These are phyloP conservation scores for Sarocladium oryzae DNA, from an alignment of 2,329 filamentous ascomycete genomes.

Conservation along the genomic window DNA sequence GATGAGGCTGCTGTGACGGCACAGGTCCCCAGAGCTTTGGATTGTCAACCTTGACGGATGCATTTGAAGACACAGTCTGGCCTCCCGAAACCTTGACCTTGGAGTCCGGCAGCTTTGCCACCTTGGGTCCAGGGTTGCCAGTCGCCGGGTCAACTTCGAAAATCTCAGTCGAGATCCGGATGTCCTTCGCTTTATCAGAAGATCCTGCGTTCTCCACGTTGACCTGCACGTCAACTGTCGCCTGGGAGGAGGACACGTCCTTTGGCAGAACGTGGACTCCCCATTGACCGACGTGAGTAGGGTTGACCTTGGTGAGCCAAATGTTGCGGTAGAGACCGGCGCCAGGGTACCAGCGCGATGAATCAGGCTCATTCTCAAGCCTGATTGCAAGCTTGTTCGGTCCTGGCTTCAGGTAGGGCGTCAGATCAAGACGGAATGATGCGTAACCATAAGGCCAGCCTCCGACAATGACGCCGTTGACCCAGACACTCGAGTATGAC, in stretches of 20 bases:
- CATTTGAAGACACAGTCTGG: not conserved
- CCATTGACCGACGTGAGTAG: slow-evolving; percentile 40
- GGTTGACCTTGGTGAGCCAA: slow-evolving; percentile 43
- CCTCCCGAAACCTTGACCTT: slow-evolving; percentile 7
- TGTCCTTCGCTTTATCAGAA: not conserved
- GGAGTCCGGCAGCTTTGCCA: not conserved
- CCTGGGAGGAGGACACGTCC: slow-evolving; percentile 35
- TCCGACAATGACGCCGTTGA: slow-evolving; percentile 42
- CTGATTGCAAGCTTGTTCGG: slow-evolving; percentile 42
- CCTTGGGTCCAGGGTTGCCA: not conserved
- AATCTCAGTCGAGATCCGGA: slow-evolving; percentile 7
- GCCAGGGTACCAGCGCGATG: slow-evolving; percentile 48
- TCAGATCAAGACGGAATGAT: slow-evolving; percentile 45
- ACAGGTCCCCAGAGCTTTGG: slow-evolving; percentile 42
- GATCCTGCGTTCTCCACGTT: slow-evolving; percentile 35
- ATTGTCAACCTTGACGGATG: slow-evolving; percentile 16
- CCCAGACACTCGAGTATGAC: slow-evolving; percentile 45
- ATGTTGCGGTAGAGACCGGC: slow-evolving; percentile 48
- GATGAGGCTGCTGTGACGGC: slow-evolving; percentile 37
- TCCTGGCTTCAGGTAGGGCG: slow-evolving; percentile 30
- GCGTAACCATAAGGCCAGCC: slow-evolving; percentile 47
- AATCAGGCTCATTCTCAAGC: slow-evolving; percentile 41
- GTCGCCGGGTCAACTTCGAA: slow-evolving; percentile 7
- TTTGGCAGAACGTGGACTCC: slow-evolving; percentile 43
- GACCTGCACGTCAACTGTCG: slow-evolving; percentile 36